Percentiles rank a stretch among this genome's conserved stretches.
These are phyloP conservation scores for Trichocomaceae sp. DNA, from an alignment of 2,329 filamentous ascomycete species.

Conservation along the genomic window DNA sequence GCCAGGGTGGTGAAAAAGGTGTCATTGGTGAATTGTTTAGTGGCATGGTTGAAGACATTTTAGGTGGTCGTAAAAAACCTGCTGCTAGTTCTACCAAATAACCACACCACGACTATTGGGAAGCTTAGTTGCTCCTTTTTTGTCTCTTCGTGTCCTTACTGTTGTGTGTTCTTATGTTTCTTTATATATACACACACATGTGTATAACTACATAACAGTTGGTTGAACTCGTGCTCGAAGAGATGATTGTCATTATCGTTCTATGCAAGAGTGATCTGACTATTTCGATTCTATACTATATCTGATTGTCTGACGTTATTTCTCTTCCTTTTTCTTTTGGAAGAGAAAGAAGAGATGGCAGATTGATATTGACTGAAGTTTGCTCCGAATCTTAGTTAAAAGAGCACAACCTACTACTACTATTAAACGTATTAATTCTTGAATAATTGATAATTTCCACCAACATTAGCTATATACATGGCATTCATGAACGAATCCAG, in stretches of 20 bases:
- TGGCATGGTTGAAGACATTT: constrained; percentile 33
- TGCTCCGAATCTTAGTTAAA: too few relatives aligned
- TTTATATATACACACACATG: background rate
- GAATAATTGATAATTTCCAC: background rate
- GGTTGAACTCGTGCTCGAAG: background rate
- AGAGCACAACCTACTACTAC: too few relatives aligned
- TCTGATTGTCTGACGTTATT: background rate
- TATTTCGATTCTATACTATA: background rate
- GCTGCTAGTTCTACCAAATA: constrained; percentile 6
- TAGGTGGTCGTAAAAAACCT: constrained; percentile 31
- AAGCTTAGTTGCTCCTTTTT: background rate
- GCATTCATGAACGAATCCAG: background rate
- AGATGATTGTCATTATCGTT: background rate
- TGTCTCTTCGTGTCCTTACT: background rate
- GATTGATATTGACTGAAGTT: background rate
- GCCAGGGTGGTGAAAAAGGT: constrained; percentile 21
- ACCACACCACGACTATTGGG: background rate
- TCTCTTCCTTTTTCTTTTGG: background rate
- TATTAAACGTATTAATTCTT: background rate
- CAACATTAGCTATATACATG: background rate
- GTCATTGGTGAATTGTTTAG: constrained; percentile 30
- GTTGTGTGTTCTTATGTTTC: background rate
- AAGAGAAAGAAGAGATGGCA: background rate
- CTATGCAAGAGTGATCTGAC: background rate
- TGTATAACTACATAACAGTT: constrained; percentile 1